Percentiles rank a stretch among this genome's conserved stretches.
These are phyloP conservation scores for Stemphylium vesicarium DNA, from an alignment of 2,329 filamentous ascomycete genomes.

Conservation along the genomic window DNA sequence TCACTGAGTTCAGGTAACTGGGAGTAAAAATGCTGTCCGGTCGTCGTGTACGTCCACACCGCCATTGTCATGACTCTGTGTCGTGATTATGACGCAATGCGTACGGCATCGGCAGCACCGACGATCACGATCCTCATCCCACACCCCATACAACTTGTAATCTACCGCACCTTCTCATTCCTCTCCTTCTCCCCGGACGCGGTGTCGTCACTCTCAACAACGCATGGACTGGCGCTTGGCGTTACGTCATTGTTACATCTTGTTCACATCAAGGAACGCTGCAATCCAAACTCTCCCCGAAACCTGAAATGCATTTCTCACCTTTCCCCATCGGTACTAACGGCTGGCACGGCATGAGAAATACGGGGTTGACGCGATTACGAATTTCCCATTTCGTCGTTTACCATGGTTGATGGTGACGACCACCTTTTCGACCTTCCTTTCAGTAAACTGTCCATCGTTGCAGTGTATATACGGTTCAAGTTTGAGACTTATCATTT, in stretches of 20 bases:
- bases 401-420: slow-evolving; percentile 15
- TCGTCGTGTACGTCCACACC: slow-evolving; percentile 9
- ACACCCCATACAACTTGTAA: slow-evolving; percentile 34
- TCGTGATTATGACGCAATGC: slow-evolving; percentile 9
- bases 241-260: slow-evolving; percentile 32
- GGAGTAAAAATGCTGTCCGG: slow-evolving; percentile 23
- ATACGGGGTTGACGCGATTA: slow-evolving; percentile 21
- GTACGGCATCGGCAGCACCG: slow-evolving; percentile 9
- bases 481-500: slow-evolving; percentile 19
- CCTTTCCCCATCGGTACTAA: slow-evolving; percentile 18
- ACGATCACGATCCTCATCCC: slow-evolving; percentile 17
- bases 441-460: slow-evolving; percentile 28
- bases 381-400: slow-evolving; percentile 15
- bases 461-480: slow-evolving; percentile 29
- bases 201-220: slow-evolving; percentile 26
- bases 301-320: slow-evolving; percentile 21
- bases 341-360: slow-evolving; percentile 15
- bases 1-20: slow-evolving; percentile 43
- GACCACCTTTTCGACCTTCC: slow-evolving; percentile 17
- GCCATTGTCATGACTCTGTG: slow-evolving; percentile 15
- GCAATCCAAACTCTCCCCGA: slow-evolving; percentile 10
- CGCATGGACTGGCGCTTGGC: slow-evolving; percentile 41
- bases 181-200: slow-evolving; percentile 28
- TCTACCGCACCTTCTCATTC: slow-evolving; percentile 32
- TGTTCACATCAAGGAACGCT: slow-evolving; percentile 20